Percentiles rank a stretch among this genome's conserved stretches.
These are phyloP conservation scores for Podospora bellae-mahoneyi DNA, from an alignment of 495 filamentous ascomycete genomes.

Conservation along the genomic window DNA sequence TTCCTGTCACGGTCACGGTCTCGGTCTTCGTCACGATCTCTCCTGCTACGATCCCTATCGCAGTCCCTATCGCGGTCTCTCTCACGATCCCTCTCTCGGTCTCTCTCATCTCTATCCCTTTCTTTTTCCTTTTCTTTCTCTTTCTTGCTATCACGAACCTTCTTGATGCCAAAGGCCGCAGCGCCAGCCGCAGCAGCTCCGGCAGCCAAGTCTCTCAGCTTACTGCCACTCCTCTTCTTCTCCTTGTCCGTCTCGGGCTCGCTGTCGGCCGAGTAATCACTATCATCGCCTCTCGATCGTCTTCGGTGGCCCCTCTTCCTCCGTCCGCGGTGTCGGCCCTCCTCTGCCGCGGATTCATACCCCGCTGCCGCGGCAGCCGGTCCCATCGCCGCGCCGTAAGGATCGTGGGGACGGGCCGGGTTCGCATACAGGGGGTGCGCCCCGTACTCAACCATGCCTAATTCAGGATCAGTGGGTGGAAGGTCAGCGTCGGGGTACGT, in stretches of 20 bases:
- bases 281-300: slow-evolving; percentile 15
- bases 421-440: slow-evolving; percentile 54
- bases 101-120: slow-evolving; percentile 30
- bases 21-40: neutral
- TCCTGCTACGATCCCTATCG: slow-evolving; percentile 26
- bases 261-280: slow-evolving; percentile 30
- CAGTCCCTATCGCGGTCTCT: slow-evolving; percentile 32
- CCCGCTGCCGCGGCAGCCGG: slow-evolving; percentile 17
- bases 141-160: slow-evolving; percentile 57
- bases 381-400: slow-evolving; percentile 9
- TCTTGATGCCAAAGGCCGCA: slow-evolving; percentile 73
- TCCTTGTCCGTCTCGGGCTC: slow-evolving; percentile 35
- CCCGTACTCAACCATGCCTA: slow-evolving; percentile 81
- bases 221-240: slow-evolving; percentile 57
- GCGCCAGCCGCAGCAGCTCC: slow-evolving; percentile 68
- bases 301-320: slow-evolving; percentile 24
- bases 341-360: slow-evolving; percentile 36
- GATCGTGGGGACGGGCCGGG: slow-evolving; percentile 17
- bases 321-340: slow-evolving; percentile 28
- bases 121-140: slow-evolving; percentile 38
- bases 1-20: slow-evolving; percentile 18
- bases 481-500: slow-evolving; percentile 41
- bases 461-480: slow-evolving; percentile 56
- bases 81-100: slow-evolving; percentile 29
- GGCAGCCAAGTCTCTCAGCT: slow-evolving; percentile 61